These are phyloP conservation scores for Conoideocrella luteorostrata DNA, from an alignment of 2,329 filamentous ascomycete genomes.

Conservation along the genomic window DNA sequence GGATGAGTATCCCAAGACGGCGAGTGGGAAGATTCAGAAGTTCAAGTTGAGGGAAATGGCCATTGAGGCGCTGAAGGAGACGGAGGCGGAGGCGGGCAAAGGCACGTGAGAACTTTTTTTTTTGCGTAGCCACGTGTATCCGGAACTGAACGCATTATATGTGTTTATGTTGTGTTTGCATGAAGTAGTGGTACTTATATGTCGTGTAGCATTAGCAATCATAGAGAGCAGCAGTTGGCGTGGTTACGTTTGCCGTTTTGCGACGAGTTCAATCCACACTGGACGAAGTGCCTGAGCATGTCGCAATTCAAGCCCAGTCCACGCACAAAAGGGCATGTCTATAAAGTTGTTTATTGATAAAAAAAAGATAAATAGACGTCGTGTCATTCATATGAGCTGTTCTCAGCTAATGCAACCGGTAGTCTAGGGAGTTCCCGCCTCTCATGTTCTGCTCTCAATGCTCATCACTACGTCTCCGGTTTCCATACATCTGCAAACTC, in stretches of 20 bases:
- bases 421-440: neutral
- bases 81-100: conserved; percentile 11
- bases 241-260: too few relatives aligned
- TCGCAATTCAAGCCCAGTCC: too few relatives aligned
- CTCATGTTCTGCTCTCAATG: neutral
- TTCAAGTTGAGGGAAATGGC: conserved; percentile 72
- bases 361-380: too few relatives aligned
- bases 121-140: neutral
- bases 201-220: too few relatives aligned
- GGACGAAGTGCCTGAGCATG: too few relatives aligned
- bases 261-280: too few relatives aligned
- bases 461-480: neutral
- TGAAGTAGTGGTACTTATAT: too few relatives aligned
- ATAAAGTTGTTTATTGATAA: too few relatives aligned
- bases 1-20: conserved; percentile 83
- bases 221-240: too few relatives aligned
- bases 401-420: conserved; percentile 3
- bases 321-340: too few relatives aligned
- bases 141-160: too few relatives aligned
- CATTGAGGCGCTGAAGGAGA: conserved; percentile 24
- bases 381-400: conserved; percentile 1
- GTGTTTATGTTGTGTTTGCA: too few relatives aligned
- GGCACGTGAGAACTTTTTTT: neutral
- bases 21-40: conserved; percentile 95
- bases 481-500: neutral